Evolutionary conservation across 179 eudicot species (phyloP).

Genomic region (Sideroxylon spinosum): DNA sequence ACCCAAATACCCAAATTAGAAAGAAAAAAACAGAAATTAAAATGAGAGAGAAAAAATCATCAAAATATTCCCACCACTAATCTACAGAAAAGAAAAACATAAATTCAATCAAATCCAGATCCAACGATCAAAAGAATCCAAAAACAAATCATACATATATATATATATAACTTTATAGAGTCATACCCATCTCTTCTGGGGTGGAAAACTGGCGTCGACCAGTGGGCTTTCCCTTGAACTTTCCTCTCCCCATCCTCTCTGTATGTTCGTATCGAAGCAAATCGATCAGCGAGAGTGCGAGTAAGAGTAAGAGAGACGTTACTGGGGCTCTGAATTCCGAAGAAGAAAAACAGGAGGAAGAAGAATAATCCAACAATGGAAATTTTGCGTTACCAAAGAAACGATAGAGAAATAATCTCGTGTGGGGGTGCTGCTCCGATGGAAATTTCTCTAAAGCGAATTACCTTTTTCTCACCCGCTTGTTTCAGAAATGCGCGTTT

Average conservation of each 20-base stretch:
- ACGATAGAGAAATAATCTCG: too few relatives aligned
- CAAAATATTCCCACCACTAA: not conserved
- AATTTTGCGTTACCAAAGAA: too few relatives aligned
- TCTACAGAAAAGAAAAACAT: not conserved
- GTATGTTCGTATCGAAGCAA: not conserved
- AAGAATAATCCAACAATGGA: too few relatives aligned
- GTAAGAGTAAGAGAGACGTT: too few relatives aligned
- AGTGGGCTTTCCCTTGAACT: conserved; percentile 86
- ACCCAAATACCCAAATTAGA: not conserved
- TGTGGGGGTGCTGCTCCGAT: too few relatives aligned
- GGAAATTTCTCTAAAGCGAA: too few relatives aligned
- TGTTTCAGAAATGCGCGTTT: too few relatives aligned
- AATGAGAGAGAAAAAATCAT: not conserved
- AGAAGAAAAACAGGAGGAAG: too few relatives aligned
- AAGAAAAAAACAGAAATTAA: too few relatives aligned
- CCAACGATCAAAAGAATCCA: not conserved
- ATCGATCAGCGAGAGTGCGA: not conserved
- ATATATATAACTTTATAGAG: not conserved
- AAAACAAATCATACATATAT: not conserved
- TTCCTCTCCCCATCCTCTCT: conserved; percentile 66
- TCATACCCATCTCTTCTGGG: conserved; percentile 66
- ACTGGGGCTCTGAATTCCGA: too few relatives aligned
- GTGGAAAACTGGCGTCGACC: conserved; percentile 82
- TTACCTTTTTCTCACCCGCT: too few relatives aligned
- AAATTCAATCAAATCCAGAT: not conserved